Evolutionary conservation across 1,284 basidiomycete genomes (phyloP).

Genomic region (Microbotryum saponariae): DNA sequence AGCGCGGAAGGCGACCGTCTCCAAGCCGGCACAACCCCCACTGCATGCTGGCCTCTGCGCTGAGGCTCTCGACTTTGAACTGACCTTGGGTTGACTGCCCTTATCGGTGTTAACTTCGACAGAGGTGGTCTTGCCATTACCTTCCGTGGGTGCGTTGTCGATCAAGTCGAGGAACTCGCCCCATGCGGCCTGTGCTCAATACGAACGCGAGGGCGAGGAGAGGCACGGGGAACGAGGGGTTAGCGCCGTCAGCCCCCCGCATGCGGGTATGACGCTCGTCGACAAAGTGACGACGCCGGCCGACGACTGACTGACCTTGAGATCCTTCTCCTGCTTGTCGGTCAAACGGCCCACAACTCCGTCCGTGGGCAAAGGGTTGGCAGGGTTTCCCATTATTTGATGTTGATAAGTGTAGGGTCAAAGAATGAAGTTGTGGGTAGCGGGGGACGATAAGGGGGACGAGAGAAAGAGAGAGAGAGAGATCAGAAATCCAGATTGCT

Average conservation of each 20-base stretch:
- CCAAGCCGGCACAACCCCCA: too few relatives aligned
- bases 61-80: constrained; percentile 12
- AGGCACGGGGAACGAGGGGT: neutral
- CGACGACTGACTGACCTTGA: constrained; percentile 35
- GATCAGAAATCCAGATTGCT: neutral
- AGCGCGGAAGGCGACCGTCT: too few relatives aligned
- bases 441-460: neutral
- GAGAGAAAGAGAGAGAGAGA: neutral
- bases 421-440: too few relatives aligned
- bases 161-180: constrained; percentile 25
- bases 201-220: neutral
- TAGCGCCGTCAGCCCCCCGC: neutral
- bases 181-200: constrained; percentile 10
- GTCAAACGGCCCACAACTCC: constrained; percentile 39
- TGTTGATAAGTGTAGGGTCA: too few relatives aligned
- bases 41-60: neutral
- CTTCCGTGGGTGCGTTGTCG: constrained; percentile 24
- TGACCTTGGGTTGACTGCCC: constrained; percentile 35
- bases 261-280: constrained; percentile 30
- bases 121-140: constrained; percentile 6
- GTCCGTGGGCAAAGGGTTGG: constrained; percentile 11
- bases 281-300: neutral
- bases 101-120: constrained; percentile 26
- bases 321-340: constrained; percentile 36
- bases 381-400: too few relatives aligned